A percentile compares a stretch with the other conserved stretches of the same genome.
These are phyloP conservation scores for Umbellularia californica DNA, from an alignment of 164 flowering plant species.

Conservation along the genomic window DNA sequence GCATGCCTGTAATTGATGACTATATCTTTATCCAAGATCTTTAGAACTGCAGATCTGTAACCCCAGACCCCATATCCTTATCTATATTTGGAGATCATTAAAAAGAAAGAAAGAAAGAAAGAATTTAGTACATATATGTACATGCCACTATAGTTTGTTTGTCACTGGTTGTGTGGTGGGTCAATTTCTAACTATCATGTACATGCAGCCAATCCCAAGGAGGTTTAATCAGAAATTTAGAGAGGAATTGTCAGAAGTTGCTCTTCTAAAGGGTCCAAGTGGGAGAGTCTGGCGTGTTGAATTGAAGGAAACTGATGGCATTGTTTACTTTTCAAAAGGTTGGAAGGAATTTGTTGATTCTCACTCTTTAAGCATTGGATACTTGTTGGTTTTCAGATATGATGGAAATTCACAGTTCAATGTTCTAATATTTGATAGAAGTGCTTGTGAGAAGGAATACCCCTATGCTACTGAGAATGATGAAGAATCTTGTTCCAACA, in stretches of 20 bases:
- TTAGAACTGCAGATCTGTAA: neutral
- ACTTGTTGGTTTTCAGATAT: conserved; percentile 31
- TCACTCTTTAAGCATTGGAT: conserved; percentile 21
- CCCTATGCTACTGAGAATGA: neutral
- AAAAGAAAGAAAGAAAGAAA: no score
- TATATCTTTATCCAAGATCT: neutral
- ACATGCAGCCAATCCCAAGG: conserved; percentile 7
- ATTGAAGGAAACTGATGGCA: conserved; percentile 7
- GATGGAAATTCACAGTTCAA: conserved; percentile 24
- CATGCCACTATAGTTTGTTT: neutral
- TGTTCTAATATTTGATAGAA: conserved; percentile 32
- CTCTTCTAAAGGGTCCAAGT: neutral
- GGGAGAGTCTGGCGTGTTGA: conserved; percentile 3
- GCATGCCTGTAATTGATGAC: neutral
- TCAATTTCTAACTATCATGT: neutral
- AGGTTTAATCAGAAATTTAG: conserved; percentile 22
- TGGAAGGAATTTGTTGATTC: conserved; percentile 28
- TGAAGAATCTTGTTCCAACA: neutral
- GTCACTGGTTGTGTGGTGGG: neutral
- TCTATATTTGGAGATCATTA: no score
- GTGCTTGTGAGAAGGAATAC: conserved; percentile 20
- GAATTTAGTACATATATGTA: neutral
- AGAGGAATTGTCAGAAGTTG: conserved; percentile 1
- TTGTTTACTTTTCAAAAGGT: conserved; percentile 22
- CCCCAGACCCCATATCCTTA: neutral